These are phyloP conservation scores for Sarocladium brachiariae DNA, from an alignment of 2,329 filamentous ascomycete genomes.

Conservation along the genomic window DNA sequence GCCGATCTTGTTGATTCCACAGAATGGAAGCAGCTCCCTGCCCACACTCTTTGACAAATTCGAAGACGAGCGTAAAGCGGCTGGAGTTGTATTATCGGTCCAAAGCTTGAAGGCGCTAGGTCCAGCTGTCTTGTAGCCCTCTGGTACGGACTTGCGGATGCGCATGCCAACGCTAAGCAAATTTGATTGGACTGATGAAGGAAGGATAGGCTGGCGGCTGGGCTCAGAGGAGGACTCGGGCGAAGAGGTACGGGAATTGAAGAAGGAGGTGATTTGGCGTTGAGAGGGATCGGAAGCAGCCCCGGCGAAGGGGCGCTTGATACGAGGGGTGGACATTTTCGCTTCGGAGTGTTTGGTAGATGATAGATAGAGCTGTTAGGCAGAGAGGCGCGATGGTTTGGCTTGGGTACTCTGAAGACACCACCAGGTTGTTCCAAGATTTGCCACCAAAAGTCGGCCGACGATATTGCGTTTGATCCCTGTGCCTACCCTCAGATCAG, in stretches of 20 bases:
- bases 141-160: constrained; percentile 83
- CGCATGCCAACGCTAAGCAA: constrained; percentile 93
- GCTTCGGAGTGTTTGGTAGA: background rate
- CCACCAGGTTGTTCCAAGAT: no score
- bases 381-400: background rate
- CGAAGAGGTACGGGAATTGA: constrained; percentile 34
- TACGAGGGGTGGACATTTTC: constrained; percentile 45
- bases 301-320: constrained; percentile 57
- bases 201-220: constrained; percentile 42
- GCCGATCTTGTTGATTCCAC: constrained; percentile 70
- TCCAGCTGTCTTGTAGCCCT: constrained; percentile 77
- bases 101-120: constrained; percentile 47
- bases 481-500: no score
- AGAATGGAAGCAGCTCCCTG: constrained; percentile 70
- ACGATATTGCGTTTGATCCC: background rate
- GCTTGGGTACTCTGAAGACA: no score
- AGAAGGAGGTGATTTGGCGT: constrained; percentile 59
- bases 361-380: background rate
- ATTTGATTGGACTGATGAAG: constrained; percentile 65
- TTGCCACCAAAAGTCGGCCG: background rate
- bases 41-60: constrained; percentile 22
- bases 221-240: constrained; percentile 23
- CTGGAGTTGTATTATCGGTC: constrained; percentile 25
- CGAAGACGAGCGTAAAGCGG: constrained; percentile 2
- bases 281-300: constrained; percentile 51